These are phyloP conservation scores for Paramecium octaurelia DNA, from an alignment of 73 alveolate genomes.

Conservation along the genomic window DNA sequence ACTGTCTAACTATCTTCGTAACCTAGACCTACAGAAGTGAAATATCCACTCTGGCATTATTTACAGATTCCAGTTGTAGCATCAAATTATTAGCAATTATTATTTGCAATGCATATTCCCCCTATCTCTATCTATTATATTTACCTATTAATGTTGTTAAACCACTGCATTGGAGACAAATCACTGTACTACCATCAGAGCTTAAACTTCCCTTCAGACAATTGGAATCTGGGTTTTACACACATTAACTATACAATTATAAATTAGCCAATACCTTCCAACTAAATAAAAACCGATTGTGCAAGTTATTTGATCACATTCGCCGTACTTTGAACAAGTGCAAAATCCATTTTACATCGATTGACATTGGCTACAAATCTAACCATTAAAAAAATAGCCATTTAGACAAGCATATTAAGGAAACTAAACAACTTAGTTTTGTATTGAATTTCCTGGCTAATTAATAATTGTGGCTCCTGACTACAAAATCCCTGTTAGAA, in stretches of 20 bases:
- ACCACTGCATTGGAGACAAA: background rate
- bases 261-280: background rate
- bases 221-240: background rate
- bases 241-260: background rate
- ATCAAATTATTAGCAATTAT: background rate
- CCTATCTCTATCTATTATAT: background rate
- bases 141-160: background rate
- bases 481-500: background rate
- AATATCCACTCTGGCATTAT: background rate
- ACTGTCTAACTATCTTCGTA: background rate
- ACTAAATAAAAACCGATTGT: background rate
- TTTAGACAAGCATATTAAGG: background rate
- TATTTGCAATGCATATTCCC: background rate
- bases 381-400: background rate
- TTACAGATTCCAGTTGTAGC: background rate
- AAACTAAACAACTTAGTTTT: background rate
- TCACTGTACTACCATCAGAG: background rate
- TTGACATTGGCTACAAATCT: background rate
- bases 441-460: background rate
- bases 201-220: background rate
- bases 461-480: background rate
- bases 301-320: background rate
- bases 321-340: background rate
- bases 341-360: background rate
- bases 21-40: background rate